phyloP scores from a whole-genome alignment of 257 asterid species.

The Salvia splendens region DNA sequence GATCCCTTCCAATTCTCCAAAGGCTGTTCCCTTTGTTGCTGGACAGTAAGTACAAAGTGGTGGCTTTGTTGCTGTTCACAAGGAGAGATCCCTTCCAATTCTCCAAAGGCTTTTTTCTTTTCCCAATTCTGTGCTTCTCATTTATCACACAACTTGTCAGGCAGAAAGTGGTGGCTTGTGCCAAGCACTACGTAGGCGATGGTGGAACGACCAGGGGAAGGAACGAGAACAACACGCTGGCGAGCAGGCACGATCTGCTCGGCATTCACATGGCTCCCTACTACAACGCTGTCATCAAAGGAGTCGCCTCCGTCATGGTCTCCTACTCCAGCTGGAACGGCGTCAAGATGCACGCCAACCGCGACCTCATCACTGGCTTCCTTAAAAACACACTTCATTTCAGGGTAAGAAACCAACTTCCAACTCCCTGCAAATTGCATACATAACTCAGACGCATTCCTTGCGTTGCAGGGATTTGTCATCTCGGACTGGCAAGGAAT shows the following conservation, averaged over 20 bases:
- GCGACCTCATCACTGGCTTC: constrained; percentile 59
- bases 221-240: constrained; percentile 61
- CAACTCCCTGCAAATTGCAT: not conserved
- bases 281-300: constrained; percentile 53
- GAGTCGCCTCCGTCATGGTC: constrained; percentile 66
- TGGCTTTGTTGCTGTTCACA: too few species aligned
- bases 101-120: too few species aligned
- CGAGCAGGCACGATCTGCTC: constrained; percentile 42
- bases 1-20: too few species aligned
- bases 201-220: constrained; percentile 76
- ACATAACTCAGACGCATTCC: not conserved
- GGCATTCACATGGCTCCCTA: constrained; percentile 70
- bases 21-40: too few species aligned
- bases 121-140: too few species aligned
- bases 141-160: constrained; percentile 1
- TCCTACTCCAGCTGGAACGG: constrained; percentile 86
- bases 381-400: constrained; percentile 60
- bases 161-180: constrained; percentile 55
- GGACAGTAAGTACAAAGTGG: too few species aligned
- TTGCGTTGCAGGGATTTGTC: constrained; percentile 45
- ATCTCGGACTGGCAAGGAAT: constrained; percentile 54
- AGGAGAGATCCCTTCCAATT: too few species aligned
- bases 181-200: constrained; percentile 74
- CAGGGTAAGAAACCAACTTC: constrained; percentile 35
- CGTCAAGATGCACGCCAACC: constrained; percentile 64